Evolutionary conservation across 139 green algal species (phyloP), one percentile per base, ranked within the genome.

Genomic region (Tetradesmus lagerheimii): DNA sequence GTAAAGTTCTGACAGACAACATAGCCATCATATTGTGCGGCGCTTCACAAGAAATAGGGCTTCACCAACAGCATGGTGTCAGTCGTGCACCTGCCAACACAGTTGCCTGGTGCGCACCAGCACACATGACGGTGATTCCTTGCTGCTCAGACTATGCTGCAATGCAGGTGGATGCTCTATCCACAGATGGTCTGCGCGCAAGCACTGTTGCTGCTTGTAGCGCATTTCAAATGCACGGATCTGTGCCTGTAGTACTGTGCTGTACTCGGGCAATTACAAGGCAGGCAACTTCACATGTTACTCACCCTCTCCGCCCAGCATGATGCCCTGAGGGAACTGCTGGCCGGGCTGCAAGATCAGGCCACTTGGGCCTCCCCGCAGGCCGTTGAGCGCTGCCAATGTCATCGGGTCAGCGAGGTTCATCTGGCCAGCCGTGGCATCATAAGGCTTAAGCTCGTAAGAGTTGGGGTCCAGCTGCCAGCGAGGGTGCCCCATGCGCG

Each of bases 401-500:
- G 71, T 39, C 25, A 80, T 80, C 9, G 62, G 83, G 1, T 80
- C 64, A 14, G 38, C 23, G 23, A 62, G 78, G 78, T 25, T 38
- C 18, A 80, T 47, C 39, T 38, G 31, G 35, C 64, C 47, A 23
- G 53, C 35, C 43, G 81, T 39, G 20, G 37, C 64, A 35, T 80
- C 83, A 18, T 79, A 79, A 12, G 34, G 57, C 23, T 39, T 45
- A 37, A 88, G 71, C 71, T 79, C 71, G 14, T 79, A 38, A 79
- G 71, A 77, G 81, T 38, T 87, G 0, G 81, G 53, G 34, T 87
- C 81, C 34, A 87, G 50, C 64, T 87, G 83, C 83, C 83, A 88
- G 64, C 71, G 78, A 20, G 78, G 39, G 78, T 84, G 78, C 78
- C 12, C 12, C 39, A 84, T 35, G 27, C 39, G 39, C 64, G 9